Evolutionary conservation across 2,329 filamentous ascomycete genomes (phyloP), one percentile per base, ranked within the genome.

Genomic region (Penicillium sp.): DNA sequence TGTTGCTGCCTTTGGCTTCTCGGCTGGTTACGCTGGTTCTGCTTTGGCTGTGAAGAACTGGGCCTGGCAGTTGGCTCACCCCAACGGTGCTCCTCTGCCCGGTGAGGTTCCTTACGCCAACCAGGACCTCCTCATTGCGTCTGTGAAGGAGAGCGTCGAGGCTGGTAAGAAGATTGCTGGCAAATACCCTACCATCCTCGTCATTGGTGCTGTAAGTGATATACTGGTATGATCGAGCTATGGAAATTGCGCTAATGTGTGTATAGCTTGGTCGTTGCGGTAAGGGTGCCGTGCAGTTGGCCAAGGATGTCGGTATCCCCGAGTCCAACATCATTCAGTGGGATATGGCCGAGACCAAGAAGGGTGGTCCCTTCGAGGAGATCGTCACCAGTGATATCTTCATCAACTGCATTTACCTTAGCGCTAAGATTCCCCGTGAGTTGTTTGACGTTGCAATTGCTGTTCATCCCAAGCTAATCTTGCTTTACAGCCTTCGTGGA

Each of bases 291-390:
- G 87, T 93, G 37, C 90, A 96, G 66, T 80, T 93, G 57, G 90
- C 90, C 73, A 79, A 85, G 65, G 86, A 88, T 75, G 88, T 87
- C 14, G 93, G 92, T 56, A 82, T 93, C 49, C 81, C 86, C 14
- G 82, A 85, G 22, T 81, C 85, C 64, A 84, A 89, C 67, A 88
- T 96, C 67, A 75, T 86, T 58, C 80, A 86, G 74, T 89, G 86
- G 86, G 92, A 96, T 79, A 83, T 96, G 72, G 83, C 84, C 31
- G 91, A 96, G 83, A 96, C 91, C 39, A 81, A 82, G 56, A 84
- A 83, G 74, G 85, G 80, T 54, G 91, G 91, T 1, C 91, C 91
- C 10, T 95, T 93, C 76, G 76, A 81, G 61, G 90, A 95, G 78
- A 92, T 96, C 68, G 80, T 87, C 47, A 84, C 91, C 75, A 67